Evolutionary conservation across 2,329 filamentous ascomycete genomes (phyloP), one percentile per base, ranked within the genome.

Genomic region (Calonectria henricotiae): DNA sequence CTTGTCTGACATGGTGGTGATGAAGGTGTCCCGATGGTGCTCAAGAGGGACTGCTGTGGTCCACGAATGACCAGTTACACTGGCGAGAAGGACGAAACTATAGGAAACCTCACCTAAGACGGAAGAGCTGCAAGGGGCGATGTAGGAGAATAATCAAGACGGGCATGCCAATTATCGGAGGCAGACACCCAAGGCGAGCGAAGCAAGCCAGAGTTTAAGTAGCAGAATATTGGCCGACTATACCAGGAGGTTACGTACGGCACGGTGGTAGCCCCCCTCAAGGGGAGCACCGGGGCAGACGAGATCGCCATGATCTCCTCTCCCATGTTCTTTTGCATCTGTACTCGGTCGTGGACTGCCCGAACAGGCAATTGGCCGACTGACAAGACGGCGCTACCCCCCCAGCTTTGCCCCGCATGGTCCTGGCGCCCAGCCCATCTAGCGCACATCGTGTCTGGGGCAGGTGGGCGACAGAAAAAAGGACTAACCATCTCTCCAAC

Each of bases 1-100:
- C 77, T 84, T 84, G 74, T 83, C 82, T 69, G 81, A 82, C 83
- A 85, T 85, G 71, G 41, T 62, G 65, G 25, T 60, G 74, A 58
- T 12, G 17, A 44, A 27, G 41, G 32, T 43, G 27, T 55, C 20
- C 43, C 13, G 37, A 11, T 32, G 30, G 30, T n/a, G 58, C 15
- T 27, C 20, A 30, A 65, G 54, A 20, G 11, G 20, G 25, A 25
- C 20, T 35, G 32, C 17, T 25, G 27, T 49, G 25, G 44, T 20
- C 9, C 13, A 54, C 44, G 9, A 62, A 62, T 47, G 47, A 61
- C 32, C 27, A 43, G 44, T 17, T 9, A 9, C 32, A 44, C 23
- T 32, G 39, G 30, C 3, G 27, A 15, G 11, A 58, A 39, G 4
- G 35, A 20, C n/a, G 13, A 43, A 4, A 43, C 13, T 7, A 15